These are phyloP conservation scores for Fusarium drepaniforme DNA, from an alignment of 2,329 filamentous ascomycete genomes.

Conservation along the genomic window DNA sequence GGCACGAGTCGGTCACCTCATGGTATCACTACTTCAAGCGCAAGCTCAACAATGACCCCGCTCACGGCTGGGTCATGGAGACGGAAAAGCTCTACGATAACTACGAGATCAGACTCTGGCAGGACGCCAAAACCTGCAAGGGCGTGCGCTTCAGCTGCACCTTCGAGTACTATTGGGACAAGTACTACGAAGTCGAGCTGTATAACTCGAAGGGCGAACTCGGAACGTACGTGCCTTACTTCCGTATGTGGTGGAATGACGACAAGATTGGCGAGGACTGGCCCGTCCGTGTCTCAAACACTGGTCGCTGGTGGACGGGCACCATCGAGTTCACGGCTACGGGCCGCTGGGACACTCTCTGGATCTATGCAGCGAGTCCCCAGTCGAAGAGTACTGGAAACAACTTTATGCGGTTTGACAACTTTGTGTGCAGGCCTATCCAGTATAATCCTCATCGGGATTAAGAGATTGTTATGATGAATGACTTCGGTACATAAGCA, in stretches of 20 bases:
- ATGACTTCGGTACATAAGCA: not conserved
- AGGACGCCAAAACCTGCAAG: slow-evolving; percentile 6
- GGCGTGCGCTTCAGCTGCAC: slow-evolving; percentile 9
- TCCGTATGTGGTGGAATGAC: slow-evolving; percentile 12
- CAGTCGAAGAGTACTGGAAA: not conserved
- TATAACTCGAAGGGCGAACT: not conserved
- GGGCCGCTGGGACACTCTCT: not conserved
- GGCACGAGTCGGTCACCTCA: not conserved
- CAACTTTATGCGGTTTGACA: not conserved
- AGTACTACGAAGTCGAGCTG: not conserved
- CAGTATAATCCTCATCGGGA: slow-evolving; percentile 1
- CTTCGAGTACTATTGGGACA: slow-evolving; percentile 18
- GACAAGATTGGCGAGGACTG: slow-evolving; percentile 3
- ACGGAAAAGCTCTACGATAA: not conserved
- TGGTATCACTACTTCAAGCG: not conserved
- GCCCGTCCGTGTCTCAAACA: not conserved
- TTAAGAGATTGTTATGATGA: not conserved
- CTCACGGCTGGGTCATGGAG: not conserved
- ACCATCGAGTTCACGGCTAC: not conserved
- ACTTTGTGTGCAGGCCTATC: slow-evolving; percentile 8
- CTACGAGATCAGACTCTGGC: not conserved
- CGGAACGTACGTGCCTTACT: not conserved
- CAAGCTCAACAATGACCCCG: not conserved
- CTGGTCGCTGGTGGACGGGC: not conserved
- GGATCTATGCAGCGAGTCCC: slow-evolving; percentile 3